A percentile compares a stretch with the other conserved stretches of the same genome.
phyloP scores from a whole-genome alignment of 495 filamentous ascomycete species.

The Daldinia childiae region DNA sequence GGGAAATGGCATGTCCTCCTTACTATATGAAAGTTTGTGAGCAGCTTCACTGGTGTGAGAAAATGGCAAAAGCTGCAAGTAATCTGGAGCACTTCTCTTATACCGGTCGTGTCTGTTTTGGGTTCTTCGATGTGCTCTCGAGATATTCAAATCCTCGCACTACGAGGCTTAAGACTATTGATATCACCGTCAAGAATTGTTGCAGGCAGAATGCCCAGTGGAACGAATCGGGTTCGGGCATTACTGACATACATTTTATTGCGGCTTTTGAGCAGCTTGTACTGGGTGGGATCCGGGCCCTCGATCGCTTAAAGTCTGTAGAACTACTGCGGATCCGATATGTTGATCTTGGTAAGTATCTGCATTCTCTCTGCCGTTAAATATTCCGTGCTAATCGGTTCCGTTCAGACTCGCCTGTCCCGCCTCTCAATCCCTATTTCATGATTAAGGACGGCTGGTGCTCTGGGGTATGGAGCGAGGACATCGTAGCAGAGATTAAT shows the following conservation, averaged over 20 bases:
- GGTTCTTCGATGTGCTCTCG: conserved; percentile 63
- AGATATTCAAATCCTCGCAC: conserved; percentile 52
- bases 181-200: conserved; percentile 74
- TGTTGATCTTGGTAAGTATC: conserved; percentile 70
- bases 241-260: conserved; percentile 74
- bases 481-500: conserved; percentile 66
- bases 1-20: conserved; percentile 62
- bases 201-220: conserved; percentile 64
- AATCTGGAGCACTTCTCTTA: conserved; percentile 71
- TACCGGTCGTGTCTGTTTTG: conserved; percentile 71
- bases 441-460: conserved; percentile 64
- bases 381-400: conserved; percentile 21
- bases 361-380: conserved; percentile 21
- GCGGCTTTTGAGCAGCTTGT: conserved; percentile 71
- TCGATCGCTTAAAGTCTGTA: conserved; percentile 63
- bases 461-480: conserved; percentile 74
- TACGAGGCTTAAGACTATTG: conserved; percentile 67
- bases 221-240: conserved; percentile 69
- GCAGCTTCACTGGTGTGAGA: conserved; percentile 66
- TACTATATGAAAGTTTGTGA: conserved; percentile 64
- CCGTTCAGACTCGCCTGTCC: conserved; percentile 60
- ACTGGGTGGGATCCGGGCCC: conserved; percentile 64
- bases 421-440: conserved; percentile 73
- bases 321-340: conserved; percentile 72
- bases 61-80: conserved; percentile 61